Evolutionary conservation across 2,329 filamentous ascomycete genomes (phyloP).

Genomic region (Teratosphaeria zuluensis): DNA sequence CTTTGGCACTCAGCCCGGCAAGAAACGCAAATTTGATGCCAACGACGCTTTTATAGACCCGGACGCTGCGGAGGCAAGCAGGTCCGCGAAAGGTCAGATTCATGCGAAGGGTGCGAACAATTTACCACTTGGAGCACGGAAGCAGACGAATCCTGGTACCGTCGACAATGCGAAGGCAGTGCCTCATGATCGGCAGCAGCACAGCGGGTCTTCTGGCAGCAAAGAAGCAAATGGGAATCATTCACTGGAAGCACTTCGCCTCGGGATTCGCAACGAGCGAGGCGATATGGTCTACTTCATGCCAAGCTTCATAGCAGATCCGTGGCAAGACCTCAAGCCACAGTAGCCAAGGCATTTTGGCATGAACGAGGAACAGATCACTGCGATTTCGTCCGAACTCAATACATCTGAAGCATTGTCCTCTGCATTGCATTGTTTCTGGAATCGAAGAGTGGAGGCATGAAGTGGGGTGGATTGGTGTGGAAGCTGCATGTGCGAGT

Average conservation of each 20-base stretch:
- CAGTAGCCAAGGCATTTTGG: background rate
- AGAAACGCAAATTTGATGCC: conserved; percentile 59
- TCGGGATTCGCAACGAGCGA: conserved; percentile 33
- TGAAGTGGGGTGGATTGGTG: too few relatives aligned
- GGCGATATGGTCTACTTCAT: conserved; percentile 65
- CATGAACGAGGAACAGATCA: background rate
- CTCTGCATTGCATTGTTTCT: background rate
- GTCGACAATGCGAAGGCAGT: background rate
- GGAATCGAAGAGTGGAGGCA: too few relatives aligned
- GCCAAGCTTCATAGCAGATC: conserved; percentile 59
- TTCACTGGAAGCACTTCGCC: conserved; percentile 26
- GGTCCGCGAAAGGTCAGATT: conserved; percentile 21
- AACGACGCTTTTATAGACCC: conserved; percentile 38
- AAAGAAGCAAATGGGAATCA: background rate
- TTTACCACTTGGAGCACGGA: conserved; percentile 9
- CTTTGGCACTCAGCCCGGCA: conserved; percentile 53
- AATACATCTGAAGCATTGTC: background rate
- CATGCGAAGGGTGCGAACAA: conserved; percentile 19
- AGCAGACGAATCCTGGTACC: background rate
- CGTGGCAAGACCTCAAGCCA: conserved; percentile 48
- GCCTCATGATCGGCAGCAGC: background rate
- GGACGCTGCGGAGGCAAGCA: conserved; percentile 8
- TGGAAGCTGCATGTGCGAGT: too few relatives aligned
- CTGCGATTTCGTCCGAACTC: background rate
- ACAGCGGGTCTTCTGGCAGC: background rate